Evolutionary conservation across 106 monocot genomes (phyloP), one percentile per base, ranked within the genome.

Genomic region (Dendrobium huoshanense): DNA sequence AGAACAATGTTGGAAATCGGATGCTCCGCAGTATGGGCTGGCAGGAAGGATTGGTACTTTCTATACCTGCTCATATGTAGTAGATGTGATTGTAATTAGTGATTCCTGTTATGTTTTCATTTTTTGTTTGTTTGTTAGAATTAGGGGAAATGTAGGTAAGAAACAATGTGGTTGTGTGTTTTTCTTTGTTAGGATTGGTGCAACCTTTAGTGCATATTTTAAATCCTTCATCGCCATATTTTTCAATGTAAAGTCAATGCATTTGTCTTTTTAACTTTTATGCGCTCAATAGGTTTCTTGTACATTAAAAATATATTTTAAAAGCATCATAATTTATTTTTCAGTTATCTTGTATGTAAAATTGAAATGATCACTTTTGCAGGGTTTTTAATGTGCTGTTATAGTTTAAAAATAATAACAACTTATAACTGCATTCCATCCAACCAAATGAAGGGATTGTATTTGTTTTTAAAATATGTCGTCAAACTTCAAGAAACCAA

Each of bases 21-120:
- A 98, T 98, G 86, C 95, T 98, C 7, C 95, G 95, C 81, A 98
- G 58, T 77, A 98, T 98, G 98, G 98, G 98, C 77, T 98, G 98
- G 98, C 95, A 98, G 86, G 98, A 98, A 91, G 98, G 98, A 87
- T 91, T 86, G 92, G 98, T 98, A 92, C 56, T 73, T 86, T 83
- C 48, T 81, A 19, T 55, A 41, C 77, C 33, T 76, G 58, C 45
- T 77, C 29, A n/a, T 10, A 25, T 41, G 8, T 43, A 42, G 10
- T 29, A 58, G 56, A 67, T 73, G 16, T 73, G 22, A 73, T 43
- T 44, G 8, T 44, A 74, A 20, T 44, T 74, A 42, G 74, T 44
- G 41, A 41, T 70, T 70, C 1, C 67, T 68, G 25, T 31, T 67
- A 51, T 68, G n/a, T 44, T 48, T 45, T 41, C 1, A 15, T 74